Conservation (phyloP, 2,329 filamentous ascomycete species). For the Ampelomyces quisqualis region DNA sequence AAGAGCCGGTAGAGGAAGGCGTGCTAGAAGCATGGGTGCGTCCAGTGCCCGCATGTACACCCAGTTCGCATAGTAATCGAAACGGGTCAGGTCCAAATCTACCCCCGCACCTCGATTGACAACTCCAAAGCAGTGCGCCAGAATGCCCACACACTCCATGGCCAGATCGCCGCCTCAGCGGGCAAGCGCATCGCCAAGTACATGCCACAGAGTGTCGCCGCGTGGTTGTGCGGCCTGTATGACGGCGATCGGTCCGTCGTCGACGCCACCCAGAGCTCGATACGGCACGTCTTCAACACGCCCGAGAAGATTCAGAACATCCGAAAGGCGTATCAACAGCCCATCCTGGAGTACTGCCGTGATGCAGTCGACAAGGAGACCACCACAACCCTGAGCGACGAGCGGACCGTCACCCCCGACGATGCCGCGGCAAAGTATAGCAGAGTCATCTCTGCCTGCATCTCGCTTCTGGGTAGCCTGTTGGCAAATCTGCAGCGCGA, state of each 20-base stretch:
- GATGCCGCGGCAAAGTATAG: slow-evolving; percentile 85
- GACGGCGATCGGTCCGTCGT: slow-evolving; percentile 79
- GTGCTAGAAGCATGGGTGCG: slow-evolving; percentile 87
- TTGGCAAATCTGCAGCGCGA: slow-evolving; percentile 47
- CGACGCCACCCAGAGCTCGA: slow-evolving; percentile 73
- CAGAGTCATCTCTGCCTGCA: slow-evolving; percentile 67
- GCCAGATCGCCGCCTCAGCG: slow-evolving; percentile 56
- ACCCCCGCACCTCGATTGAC: slow-evolving; percentile 87
- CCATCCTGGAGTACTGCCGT: slow-evolving; percentile 79
- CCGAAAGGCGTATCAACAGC: slow-evolving; percentile 76
- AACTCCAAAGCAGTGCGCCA: slow-evolving; percentile 85
- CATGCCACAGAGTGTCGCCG: slow-evolving; percentile 73
- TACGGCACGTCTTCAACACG: slow-evolving; percentile 73
- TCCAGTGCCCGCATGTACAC: slow-evolving; percentile 38
- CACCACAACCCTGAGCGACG: slow-evolving; percentile 79
- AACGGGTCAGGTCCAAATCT: slow-evolving; percentile 69
- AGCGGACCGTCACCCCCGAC: slow-evolving; percentile 77
- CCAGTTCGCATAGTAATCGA: slow-evolving; percentile 43
- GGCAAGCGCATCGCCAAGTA: slow-evolving; percentile 83
- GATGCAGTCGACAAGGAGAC: slow-evolving; percentile 78
- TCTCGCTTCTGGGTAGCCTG: slow-evolving; percentile 57
- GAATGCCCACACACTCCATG: slow-evolving; percentile 75
- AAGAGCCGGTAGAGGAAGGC: slow-evolving; percentile 71
- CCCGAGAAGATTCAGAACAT: slow-evolving; percentile 76
- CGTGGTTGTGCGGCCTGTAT: slow-evolving; percentile 89